Evolutionary conservation across 257 asterid species (phyloP), one percentile per base, ranked within the genome.

Genomic region (Asclepias syriaca): DNA sequence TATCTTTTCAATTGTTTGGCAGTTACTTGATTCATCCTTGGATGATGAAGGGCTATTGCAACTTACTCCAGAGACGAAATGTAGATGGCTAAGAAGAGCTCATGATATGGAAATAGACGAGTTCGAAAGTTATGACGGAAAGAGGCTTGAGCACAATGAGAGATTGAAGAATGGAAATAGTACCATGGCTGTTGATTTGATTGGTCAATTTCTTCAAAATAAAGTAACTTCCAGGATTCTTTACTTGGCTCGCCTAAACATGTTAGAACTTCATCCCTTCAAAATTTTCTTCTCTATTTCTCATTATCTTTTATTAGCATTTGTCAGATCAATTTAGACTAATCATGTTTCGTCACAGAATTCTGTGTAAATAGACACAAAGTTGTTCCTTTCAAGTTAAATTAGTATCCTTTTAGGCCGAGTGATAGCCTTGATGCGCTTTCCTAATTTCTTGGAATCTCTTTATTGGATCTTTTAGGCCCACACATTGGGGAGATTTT

Each of bases 1-100:
- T 18, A 71, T 89, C 74, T 91, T 89, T 78, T 80, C 92, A 43
- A 82, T 88, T 74, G 86, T 85, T 74, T 90, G 97, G 92, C 95
- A 90, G 83, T 81, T 94, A 82, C 87, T 88, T 72, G 98, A 91
- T 72, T 85, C 89, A 45, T 85, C 93, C 65, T 76, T 89, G 73
- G 99, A 94, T 70, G 99, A 94, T 75, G 97, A 94, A 85, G 99
- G 90, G 43, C 70, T 93, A 72, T 85, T 94, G 75, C 87, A 88
- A 71, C 90, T 82, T 63, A 80, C 86, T 7, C 69, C 81, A 3
- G 98, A 87, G 74, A 85, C 68, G 40, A 87, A 81, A 43, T 87
- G 89, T 68, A 72, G 54, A 76, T 93, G 97, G 96, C 88, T 87
- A 21, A 89, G 83, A 66, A 86, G 80, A 78, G 78, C 83, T 51